Evolutionary conservation across 73 alveolate genomes (phyloP).

Genomic region (Stentor coeruleus): DNA sequence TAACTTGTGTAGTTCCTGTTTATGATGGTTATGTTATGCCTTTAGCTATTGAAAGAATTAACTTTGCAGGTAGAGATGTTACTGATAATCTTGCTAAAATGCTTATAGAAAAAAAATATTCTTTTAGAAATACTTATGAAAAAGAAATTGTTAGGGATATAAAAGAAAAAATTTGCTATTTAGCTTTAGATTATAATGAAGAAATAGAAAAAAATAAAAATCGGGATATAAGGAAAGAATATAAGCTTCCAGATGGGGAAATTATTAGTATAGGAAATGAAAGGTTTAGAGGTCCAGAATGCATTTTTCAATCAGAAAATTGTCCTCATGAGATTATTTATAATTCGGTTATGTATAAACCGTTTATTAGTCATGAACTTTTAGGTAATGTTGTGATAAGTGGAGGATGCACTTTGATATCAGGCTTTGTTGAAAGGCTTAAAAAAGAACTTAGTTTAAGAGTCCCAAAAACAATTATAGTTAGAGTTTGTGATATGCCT

Average conservation of each 20-base stretch:
- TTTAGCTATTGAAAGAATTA: constrained; percentile 65
- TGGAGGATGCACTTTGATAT: constrained; percentile 86
- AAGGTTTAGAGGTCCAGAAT: constrained; percentile 57
- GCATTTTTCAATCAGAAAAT: constrained; percentile 56
- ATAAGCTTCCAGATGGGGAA: constrained; percentile 82
- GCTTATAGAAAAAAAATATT: constrained; percentile 66
- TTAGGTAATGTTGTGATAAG: constrained; percentile 60
- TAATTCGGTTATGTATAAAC: constrained; percentile 75
- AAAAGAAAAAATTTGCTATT: constrained; percentile 81
- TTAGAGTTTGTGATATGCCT: constrained; percentile 43
- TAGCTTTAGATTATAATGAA: constrained; percentile 67
- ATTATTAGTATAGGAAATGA: constrained; percentile 48
- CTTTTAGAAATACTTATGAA: constrained; percentile 82
- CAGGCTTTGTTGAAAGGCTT: constrained; percentile 83
- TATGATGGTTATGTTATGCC: constrained; percentile 87
- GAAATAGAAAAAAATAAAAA: constrained; percentile 52
- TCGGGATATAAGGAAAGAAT: too few relatives aligned
- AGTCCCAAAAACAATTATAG: constrained; percentile 59
- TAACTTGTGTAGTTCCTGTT: constrained; percentile 85
- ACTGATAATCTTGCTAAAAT: constrained; percentile 60
- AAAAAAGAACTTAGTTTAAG: constrained; percentile 56
- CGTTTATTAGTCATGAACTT: constrained; percentile 70
- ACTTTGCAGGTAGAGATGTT: constrained; percentile 78
- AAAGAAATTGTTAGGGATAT: constrained; percentile 80
- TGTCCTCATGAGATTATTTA: constrained; percentile 53